phyloP scores from a whole-genome alignment of 2,329 filamentous ascomycete species.

The Cadophora sp. region DNA sequence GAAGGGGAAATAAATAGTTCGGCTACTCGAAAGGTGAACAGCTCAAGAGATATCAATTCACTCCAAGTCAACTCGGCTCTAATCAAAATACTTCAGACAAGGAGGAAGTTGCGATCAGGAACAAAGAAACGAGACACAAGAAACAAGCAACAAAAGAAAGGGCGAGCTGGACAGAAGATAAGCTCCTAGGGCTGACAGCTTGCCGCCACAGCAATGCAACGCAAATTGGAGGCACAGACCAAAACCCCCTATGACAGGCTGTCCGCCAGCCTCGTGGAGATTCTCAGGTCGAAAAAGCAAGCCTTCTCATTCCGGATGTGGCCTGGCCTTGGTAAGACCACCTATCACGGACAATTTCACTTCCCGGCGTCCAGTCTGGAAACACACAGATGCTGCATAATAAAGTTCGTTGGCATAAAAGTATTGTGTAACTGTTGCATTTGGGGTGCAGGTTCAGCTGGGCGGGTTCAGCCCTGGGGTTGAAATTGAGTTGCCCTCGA shows the following conservation, averaged over 20 bases:
- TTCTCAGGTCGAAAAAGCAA: slow-evolving; percentile 10
- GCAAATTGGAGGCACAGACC: background rate
- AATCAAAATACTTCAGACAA: background rate
- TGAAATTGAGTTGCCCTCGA: slow-evolving; percentile 1
- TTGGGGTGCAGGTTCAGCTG: slow-evolving; percentile 12
- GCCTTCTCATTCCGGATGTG: background rate
- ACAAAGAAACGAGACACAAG: background rate
- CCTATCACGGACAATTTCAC: background rate
- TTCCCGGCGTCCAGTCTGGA: background rate
- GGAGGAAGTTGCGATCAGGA: slow-evolving; percentile 1
- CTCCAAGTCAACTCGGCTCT: background rate
- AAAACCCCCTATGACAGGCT: background rate
- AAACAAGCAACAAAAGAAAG: slow-evolving; percentile 10
- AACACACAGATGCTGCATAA: background rate
- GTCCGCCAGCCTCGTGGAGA: background rate
- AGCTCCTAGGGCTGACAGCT: slow-evolving; percentile 17
- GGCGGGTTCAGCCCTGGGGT: background rate
- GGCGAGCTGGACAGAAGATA: background rate
- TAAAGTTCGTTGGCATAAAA: background rate
- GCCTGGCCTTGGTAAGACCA: background rate
- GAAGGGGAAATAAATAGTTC: background rate
- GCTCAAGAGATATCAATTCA: background rate
- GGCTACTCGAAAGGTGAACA: background rate
- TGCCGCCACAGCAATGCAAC: background rate
- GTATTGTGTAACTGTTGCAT: background rate